phyloP scores from a whole-genome alignment of 805 yeast genomes.

The Cyberlindnera sargentensis region DNA sequence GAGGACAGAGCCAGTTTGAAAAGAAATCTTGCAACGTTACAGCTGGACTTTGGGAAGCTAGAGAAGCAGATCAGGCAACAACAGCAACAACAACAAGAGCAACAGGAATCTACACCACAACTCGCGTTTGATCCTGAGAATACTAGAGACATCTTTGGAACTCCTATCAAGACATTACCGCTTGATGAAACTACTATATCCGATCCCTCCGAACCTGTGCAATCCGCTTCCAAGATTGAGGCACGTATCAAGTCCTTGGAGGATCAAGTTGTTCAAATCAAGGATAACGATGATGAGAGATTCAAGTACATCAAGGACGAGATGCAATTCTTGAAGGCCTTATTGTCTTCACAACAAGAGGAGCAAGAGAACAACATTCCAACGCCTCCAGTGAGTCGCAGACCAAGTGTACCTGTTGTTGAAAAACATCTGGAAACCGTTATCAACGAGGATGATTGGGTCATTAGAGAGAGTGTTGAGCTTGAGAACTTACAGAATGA shows the following conservation, averaged over 20 bases:
- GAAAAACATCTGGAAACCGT: background rate
- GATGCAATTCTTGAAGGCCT: conserved; percentile 16
- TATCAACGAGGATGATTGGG: conserved; percentile 26
- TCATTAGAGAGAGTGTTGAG: conserved; percentile 29
- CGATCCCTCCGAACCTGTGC: background rate
- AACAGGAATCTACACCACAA: background rate
- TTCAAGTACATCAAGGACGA: conserved; percentile 17
- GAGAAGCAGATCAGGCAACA: conserved; percentile 2
- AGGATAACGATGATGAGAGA: conserved; percentile 8
- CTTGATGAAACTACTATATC: background rate
- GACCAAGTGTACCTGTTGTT: background rate
- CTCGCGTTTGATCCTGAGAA: conserved; percentile 11
- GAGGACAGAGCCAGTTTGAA: conserved; percentile 10
- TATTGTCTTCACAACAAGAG: conserved; percentile 1
- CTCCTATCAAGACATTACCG: background rate
- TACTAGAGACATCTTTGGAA: conserved; percentile 13
- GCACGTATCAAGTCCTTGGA: conserved; percentile 10
- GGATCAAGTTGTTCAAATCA: background rate
- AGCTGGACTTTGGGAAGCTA: conserved; percentile 20
- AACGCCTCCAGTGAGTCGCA: background rate
- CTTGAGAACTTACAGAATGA: conserved; percentile 27
- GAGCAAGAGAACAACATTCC: background rate
- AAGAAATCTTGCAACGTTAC: conserved; percentile 9
- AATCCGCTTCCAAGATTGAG: conserved; percentile 2
- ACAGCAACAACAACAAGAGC: background rate